Evolutionary conservation across 2,329 filamentous ascomycete genomes (phyloP).

Genomic region (Lizonia empirigonia): DNA sequence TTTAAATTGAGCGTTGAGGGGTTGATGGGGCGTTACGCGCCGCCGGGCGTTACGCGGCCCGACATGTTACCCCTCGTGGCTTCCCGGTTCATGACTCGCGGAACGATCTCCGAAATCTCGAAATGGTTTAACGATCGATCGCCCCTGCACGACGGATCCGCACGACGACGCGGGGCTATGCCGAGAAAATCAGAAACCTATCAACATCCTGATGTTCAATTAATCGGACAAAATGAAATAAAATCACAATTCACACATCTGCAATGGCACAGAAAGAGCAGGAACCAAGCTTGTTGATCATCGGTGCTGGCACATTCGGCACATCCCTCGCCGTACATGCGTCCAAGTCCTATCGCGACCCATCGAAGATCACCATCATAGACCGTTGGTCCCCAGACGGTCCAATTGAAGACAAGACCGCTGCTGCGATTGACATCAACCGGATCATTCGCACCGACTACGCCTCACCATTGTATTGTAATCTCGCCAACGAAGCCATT

Average conservation of each 20-base stretch:
- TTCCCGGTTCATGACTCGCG: not conserved
- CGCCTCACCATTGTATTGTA: slow-evolving; percentile 61
- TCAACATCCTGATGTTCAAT: not conserved
- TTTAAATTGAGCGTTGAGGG: too few relatives aligned
- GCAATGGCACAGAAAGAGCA: slow-evolving; percentile 1
- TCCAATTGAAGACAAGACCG: slow-evolving; percentile 54
- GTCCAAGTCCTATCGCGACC: slow-evolving; percentile 55
- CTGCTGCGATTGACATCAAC: slow-evolving; percentile 65
- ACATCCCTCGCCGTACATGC: slow-evolving; percentile 69
- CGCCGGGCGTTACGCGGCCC: too few relatives aligned
- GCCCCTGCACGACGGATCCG: slow-evolving; percentile 10
- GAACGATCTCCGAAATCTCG: slow-evolving; percentile 11
- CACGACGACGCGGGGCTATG: slow-evolving; percentile 9
- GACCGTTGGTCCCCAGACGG: slow-evolving; percentile 34
- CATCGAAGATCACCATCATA: slow-evolving; percentile 44
- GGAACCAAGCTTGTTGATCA: slow-evolving; percentile 55
- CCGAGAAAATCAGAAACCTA: slow-evolving; percentile 3
- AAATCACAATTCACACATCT: too few relatives aligned
- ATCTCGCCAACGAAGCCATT: slow-evolving; percentile 52
- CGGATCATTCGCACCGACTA: slow-evolving; percentile 67
- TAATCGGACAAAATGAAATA: not conserved
- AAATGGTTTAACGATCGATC: slow-evolving; percentile 9
- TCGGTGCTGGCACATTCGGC: slow-evolving; percentile 70
- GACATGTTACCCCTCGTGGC: not conserved
- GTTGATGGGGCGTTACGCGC: too few relatives aligned